Base-by-base conservation (phyloP, 345 rosid genomes). In the Hevea brasiliensis region DNA sequence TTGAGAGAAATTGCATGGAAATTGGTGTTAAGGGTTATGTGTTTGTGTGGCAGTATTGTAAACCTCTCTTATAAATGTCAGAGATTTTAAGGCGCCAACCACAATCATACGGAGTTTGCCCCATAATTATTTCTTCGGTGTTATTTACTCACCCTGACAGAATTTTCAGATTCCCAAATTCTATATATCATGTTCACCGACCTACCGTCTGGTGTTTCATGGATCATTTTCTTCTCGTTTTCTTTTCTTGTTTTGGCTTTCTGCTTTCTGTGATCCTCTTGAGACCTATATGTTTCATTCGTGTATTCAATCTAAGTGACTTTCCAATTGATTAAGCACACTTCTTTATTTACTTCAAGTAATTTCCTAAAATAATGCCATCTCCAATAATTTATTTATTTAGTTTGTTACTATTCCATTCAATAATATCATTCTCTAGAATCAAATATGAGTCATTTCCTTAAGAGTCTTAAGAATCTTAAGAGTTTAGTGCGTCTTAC, bases 1-100 rank as follows among this genome's bases (percentile, higher is more conserved):
- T 40, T 60, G 82, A 75, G 75, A 75, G 74, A 80, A 29, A 82
- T 81, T 81, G 70, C 87, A 65, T 81, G 45, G 68, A 63, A 79
- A 78, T 79, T 61, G 40, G 77, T 29, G 80, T 41, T 47, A 13
- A 8, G 12, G 14, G 4, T 48, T n/a, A n/a, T n/a, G n/a, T n/a
- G n/a, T n/a, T n/a, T n/a, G 35, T 29, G 53, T 37, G 27, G 57
- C 44, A 57, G 78, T 58, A 74, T 67, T 72, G 82, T 42, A 24
- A 17, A 27, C 6, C 50, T 15, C 17, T 35, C 47, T 58, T 10
- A 47, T n/a, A n/a, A 14, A 58, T 70, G 80, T 65, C 82, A 73
- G 78, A 74, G 47, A 65, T 48, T 70, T 72, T 1, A 54, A 44
- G n/a, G 27, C 68, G 60, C 70, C 76, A 72, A 15, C 80, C 65